These are phyloP conservation scores for Alternaria burnsii DNA, from an alignment of 2,329 filamentous ascomycete species.

Conservation along the genomic window DNA sequence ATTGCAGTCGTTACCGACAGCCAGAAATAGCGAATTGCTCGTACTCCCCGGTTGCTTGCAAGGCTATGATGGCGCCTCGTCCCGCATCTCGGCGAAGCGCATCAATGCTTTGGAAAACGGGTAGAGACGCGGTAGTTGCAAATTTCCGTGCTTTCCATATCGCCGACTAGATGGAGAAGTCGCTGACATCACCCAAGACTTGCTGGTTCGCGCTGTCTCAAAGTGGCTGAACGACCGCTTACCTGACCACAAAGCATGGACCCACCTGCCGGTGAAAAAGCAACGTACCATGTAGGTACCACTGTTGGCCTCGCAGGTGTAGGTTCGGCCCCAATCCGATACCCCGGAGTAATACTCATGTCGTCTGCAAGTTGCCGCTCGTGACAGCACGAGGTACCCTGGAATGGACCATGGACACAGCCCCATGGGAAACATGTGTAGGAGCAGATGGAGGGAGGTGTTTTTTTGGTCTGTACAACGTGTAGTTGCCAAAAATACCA, in stretches of 20 bases:
- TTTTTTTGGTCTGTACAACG: slow-evolving; percentile 3
- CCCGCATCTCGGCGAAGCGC: slow-evolving; percentile 20
- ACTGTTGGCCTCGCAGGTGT: neutral
- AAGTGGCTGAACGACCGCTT: slow-evolving; percentile 10
- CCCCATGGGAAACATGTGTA: slow-evolving; percentile 8
- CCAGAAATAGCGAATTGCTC: slow-evolving; percentile 5
- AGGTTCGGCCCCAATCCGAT: slow-evolving; percentile 5
- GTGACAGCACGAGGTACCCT: slow-evolving; percentile 14
- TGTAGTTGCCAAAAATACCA: slow-evolving; percentile 5
- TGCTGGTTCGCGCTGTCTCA: slow-evolving; percentile 11
- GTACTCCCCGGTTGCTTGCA: slow-evolving; percentile 5
- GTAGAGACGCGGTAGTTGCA: slow-evolving; percentile 9
- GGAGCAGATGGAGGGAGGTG: neutral
- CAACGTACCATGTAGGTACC: neutral
- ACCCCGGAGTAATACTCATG: slow-evolving; percentile 7
- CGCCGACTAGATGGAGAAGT: neutral
- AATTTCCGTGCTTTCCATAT: neutral
- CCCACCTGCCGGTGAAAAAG: slow-evolving; percentile 11
- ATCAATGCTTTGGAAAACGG: slow-evolving; percentile 4
- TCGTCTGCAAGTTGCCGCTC: slow-evolving; percentile 11
- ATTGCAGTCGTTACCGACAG: slow-evolving; percentile 6
- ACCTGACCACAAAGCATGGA: slow-evolving; percentile 2
- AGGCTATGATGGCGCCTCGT: slow-evolving; percentile 16
- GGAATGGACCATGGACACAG: slow-evolving; percentile 5
- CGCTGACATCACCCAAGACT: slow-evolving; percentile 7